Evolutionary conservation across 352 stramenopile species (phyloP), one percentile per base, ranked within the genome.

Genomic region (Phytophthora pisi): DNA sequence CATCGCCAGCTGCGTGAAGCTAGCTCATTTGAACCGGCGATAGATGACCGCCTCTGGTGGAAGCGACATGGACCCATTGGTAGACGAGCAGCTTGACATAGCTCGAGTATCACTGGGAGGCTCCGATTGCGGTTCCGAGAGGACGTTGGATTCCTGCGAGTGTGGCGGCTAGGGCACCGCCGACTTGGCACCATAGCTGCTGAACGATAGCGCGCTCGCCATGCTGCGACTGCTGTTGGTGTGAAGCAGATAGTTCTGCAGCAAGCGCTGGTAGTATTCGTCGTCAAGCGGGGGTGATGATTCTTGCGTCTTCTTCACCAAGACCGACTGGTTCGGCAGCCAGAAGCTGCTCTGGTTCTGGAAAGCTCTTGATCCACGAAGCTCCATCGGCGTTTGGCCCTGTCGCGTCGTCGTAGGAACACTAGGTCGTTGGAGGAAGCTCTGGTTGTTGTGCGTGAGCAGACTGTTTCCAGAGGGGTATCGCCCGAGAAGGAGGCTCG

Each of bases 231-330:
- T 81, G 66, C 79, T 87, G 53, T 78, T 85, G 38, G 79, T 80
- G 66, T 83, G 81, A 46, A 79, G 75, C 47, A 92, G 53, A 52
- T 90, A 87, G 23, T 77, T 82, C 45, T 88, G 77, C 46, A 92
- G 67, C 50, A 83, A 42, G 20, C 76, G 75, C 47, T 90, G 77
- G 64, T 92, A 92, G 60, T 92, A 91, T 31, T 88, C 84, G n/a
- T 91, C 84, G 16, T 88, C 78, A 5, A 75, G 75, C n/a, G 47
- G 51, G 26, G 55, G 53, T 8, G 49, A 31, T 30, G 59, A 20
- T 16, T 74, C 72, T 10, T 58, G 66, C 28, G 64, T 23, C 50
- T 70, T 72, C 52, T 68, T 68, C 36, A 65, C 54, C 36, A 78
- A 31, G 3, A 47, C 49, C 23, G 70, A 78, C 18, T 75, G 66